These are phyloP conservation scores for Cercospora berteroae DNA, from an alignment of 2,329 filamentous ascomycete species.

Conservation along the genomic window DNA sequence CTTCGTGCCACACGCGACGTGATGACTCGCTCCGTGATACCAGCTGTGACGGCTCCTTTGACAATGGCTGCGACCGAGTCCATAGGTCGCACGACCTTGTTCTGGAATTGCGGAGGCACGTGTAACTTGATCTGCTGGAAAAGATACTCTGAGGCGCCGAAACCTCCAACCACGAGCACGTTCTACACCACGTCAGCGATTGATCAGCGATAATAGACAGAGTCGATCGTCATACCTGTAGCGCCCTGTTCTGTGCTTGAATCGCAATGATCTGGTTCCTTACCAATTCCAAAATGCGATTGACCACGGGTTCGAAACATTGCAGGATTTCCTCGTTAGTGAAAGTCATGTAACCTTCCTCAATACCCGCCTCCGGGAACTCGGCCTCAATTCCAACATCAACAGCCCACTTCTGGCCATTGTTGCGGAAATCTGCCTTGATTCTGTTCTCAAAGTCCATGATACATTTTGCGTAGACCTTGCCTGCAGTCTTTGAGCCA, in stretches of 20 bases:
- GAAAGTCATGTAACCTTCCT: slow-evolving; percentile 99
- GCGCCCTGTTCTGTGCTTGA: slow-evolving; percentile 87
- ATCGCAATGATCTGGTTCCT: slow-evolving; percentile 99
- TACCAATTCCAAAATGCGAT: slow-evolving; percentile 92
- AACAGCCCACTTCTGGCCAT: slow-evolving; percentile 96
- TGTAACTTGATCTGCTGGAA: slow-evolving; percentile 99
- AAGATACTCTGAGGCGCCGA: slow-evolving; percentile 96
- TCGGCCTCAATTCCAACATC: slow-evolving; percentile 98
- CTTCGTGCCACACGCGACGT: slow-evolving; percentile 95
- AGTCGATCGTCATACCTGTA: slow-evolving; percentile 60
- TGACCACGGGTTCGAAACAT: slow-evolving; percentile 97
- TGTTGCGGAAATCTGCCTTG: slow-evolving; percentile 99
- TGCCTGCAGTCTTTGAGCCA: slow-evolving; percentile 93
- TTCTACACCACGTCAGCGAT: slow-evolving; percentile 55
- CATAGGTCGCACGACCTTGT: slow-evolving; percentile 97
- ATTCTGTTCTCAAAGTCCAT: slow-evolving; percentile 99
- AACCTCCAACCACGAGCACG: slow-evolving; percentile 94
- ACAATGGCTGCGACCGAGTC: slow-evolving; percentile 98
- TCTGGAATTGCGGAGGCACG: slow-evolving; percentile 95
- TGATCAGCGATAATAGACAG: background rate
- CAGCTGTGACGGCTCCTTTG: slow-evolving; percentile 95
- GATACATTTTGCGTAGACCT: slow-evolving; percentile 98
- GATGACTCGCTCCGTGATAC: slow-evolving; percentile 94
- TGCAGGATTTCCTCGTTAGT: slow-evolving; percentile 98
- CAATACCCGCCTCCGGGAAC: slow-evolving; percentile 94